Evolutionary conservation across 1,284 basidiomycete species (phyloP).

Genomic region (Trichosporon coremiiforme): DNA sequence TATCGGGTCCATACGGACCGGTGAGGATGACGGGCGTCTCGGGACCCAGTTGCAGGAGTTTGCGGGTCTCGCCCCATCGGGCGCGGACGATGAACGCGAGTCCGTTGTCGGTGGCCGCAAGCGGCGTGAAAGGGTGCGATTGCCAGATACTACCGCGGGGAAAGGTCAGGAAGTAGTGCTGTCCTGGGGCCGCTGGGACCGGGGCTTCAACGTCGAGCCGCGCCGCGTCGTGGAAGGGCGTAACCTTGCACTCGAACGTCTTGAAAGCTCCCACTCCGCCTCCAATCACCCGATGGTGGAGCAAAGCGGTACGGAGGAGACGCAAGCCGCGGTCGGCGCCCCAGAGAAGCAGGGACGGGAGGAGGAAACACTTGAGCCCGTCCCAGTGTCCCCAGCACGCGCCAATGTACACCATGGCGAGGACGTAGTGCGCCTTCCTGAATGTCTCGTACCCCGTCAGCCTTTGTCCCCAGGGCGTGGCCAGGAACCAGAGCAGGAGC

Average conservation of each 20-base stretch:
- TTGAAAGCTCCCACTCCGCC: slow-evolving; percentile 39
- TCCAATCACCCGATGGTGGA: slow-evolving; percentile 39
- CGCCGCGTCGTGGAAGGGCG: slow-evolving; percentile 34
- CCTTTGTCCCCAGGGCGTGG: slow-evolving; percentile 33
- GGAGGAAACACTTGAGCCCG: slow-evolving; percentile 41
- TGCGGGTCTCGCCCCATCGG: slow-evolving; percentile 39
- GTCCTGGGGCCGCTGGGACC: slow-evolving; percentile 34
- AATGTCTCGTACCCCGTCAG: slow-evolving; percentile 45
- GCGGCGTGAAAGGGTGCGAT: slow-evolving; percentile 45
- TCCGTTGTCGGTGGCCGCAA: slow-evolving; percentile 32
- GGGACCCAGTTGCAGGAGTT: slow-evolving; percentile 12
- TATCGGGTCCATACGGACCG: slow-evolving; percentile 39
- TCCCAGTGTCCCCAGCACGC: slow-evolving; percentile 45
- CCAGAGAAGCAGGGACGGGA: slow-evolving; percentile 43
- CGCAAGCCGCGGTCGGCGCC: slow-evolving; percentile 36
- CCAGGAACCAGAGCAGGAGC: slow-evolving; percentile 38
- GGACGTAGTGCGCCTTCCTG: slow-evolving; percentile 44
- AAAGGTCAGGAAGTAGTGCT: slow-evolving; percentile 47
- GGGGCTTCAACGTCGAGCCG: slow-evolving; percentile 37
- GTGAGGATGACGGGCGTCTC: slow-evolving; percentile 40
- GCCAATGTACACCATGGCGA: slow-evolving; percentile 44
- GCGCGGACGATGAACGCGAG: slow-evolving; percentile 41
- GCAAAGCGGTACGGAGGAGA: slow-evolving; percentile 38
- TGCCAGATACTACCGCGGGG: slow-evolving; percentile 40
- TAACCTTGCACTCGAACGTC: slow-evolving; percentile 34